Conservation (phyloP, 192 early-diverging fungal species). For the Umbelopsis sp. region DNA sequence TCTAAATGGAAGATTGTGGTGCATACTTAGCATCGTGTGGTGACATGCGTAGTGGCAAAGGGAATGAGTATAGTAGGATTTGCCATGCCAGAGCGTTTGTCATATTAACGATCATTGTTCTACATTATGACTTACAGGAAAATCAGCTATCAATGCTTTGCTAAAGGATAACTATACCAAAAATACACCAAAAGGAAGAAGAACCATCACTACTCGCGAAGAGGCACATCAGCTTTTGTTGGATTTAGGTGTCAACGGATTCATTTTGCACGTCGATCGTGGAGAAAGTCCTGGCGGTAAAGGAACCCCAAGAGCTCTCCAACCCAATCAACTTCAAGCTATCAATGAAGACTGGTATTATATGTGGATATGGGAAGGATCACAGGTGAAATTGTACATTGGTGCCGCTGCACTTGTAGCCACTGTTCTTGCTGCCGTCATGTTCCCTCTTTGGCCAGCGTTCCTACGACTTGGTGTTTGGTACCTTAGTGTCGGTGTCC, state of each 20-base stretch:
- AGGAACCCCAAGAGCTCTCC: constrained; percentile 23
- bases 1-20: neutral
- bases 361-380: constrained; percentile 92
- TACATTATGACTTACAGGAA: constrained; percentile 18
- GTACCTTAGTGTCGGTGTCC: constrained; percentile 82
- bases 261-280: constrained; percentile 35
- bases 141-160: constrained; percentile 36
- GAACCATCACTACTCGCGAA: constrained; percentile 18
- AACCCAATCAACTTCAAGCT: constrained; percentile 24
- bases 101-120: neutral
- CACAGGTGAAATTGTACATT: constrained; percentile 76
- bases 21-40: no score
- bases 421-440: constrained; percentile 87
- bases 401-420: constrained; percentile 79
- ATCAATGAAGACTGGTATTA: constrained; percentile 80
- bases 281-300: constrained; percentile 31
- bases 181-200: constrained; percentile 20
- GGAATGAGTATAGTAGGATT: neutral
- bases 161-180: constrained; percentile 29
- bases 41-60: no score
- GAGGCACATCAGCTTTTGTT: constrained; percentile 25
- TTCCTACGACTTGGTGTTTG: constrained; percentile 81
- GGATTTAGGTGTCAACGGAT: constrained; percentile 30
- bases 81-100: neutral
- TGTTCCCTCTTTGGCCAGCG: constrained; percentile 97